Percentiles rank a stretch among this genome's conserved stretches.
phyloP scores from a whole-genome alignment of 2,329 filamentous ascomycete species.

The Pseudodiploospora longispora region DNA sequence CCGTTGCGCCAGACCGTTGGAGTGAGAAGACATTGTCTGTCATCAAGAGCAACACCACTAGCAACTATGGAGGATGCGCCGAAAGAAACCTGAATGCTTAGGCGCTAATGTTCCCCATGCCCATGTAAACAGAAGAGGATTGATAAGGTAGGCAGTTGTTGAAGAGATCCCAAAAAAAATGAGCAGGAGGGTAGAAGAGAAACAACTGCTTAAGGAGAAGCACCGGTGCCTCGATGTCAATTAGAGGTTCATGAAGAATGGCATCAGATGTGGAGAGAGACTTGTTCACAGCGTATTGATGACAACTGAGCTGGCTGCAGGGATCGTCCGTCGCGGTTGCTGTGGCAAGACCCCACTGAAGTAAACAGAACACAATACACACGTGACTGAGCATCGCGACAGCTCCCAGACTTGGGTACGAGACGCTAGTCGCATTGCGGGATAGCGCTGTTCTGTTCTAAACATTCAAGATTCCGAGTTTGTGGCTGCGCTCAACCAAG shows the following conservation, averaged over 20 bases:
- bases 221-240: conserved; percentile 15
- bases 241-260: conserved; percentile 17
- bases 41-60: conserved; percentile 15
- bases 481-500: too few species aligned
- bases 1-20: conserved; percentile 48
- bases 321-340: conserved; percentile 18
- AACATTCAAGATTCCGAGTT: too few species aligned
- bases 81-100: conserved; percentile 7
- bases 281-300: background rate
- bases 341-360: conserved; percentile 14
- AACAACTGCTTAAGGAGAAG: conserved; percentile 14
- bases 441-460: background rate
- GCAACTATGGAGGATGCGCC: conserved; percentile 13
- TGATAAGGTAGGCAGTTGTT: too few species aligned
- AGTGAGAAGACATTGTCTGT: conserved; percentile 26
- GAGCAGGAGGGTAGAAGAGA: conserved; percentile 2
- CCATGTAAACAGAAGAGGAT: background rate
- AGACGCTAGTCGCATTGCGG: conserved; percentile 1
- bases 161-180: background rate
- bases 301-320: conserved; percentile 11
- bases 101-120: background rate
- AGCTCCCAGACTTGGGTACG: too few species aligned
- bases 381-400: too few species aligned
- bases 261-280: conserved; percentile 13
- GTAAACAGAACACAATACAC: conserved; percentile 5